Base-by-base conservation (phyloP, 768 basidiomycete species). In the Leccinum arenicola region DNA sequence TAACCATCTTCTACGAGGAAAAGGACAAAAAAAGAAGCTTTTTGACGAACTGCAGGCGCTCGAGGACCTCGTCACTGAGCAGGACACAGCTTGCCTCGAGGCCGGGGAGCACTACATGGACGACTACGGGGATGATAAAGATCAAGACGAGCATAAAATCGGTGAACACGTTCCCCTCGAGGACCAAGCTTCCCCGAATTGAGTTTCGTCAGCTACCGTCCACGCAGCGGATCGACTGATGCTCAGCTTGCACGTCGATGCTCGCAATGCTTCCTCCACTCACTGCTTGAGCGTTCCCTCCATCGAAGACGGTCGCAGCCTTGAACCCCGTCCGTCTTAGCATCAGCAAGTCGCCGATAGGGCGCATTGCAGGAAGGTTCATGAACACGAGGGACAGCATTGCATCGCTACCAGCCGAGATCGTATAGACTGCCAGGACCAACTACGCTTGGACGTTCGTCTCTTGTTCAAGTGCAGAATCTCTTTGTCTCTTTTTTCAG, bases 401-500 rank as follows among this genome's bases (percentile, higher is more conserved):
- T 38, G 36, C 38, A 8, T 38, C 36, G 15, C 15, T 38, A 6
- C 36, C 36, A 38, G 36, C 36, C 7, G 38, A 38, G 38, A 38
- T 2, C 29, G 9, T 9, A 29, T 38, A 17, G 15, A 38, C 15
- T 38, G 17, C 15, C 38, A 38, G 15, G 38, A 14, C 15, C 15
- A 38, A 38, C 9, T 38, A 38, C 7, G 36, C 36, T 17, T 38
- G 38, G 38, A 38, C 38, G 7, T 50, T 6, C 85, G 92, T n/a
- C 78, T 95, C 29, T 76, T 95, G 23, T 95, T 89, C 81, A 98
- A 98, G 76, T 85, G 95, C 47, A 80, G 88, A 62, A 92, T 50
- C 80, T 94, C 11, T 97, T 91, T 84, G 38, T 94, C 48, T 80
- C 85, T 6, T 80, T 88, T 50, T 87, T 85, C 87, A 82, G 70